Conservation (phyloP, 2,329 filamentous ascomycete species). For the Fusarium agapanthi region DNA sequence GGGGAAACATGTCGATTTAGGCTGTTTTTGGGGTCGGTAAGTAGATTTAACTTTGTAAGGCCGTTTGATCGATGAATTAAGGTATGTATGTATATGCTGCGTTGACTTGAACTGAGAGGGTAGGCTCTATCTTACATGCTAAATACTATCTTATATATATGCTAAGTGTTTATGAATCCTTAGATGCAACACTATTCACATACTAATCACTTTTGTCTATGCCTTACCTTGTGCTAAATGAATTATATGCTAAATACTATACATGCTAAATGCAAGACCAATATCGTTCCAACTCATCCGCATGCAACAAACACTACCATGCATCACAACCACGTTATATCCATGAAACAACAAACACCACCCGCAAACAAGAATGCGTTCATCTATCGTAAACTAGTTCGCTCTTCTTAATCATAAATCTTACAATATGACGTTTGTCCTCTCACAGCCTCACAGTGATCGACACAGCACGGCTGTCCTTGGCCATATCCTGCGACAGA, state of each 20-base stretch:
- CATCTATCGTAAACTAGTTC: background rate
- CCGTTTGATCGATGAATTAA: background rate
- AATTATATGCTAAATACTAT: background rate
- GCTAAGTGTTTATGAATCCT: background rate
- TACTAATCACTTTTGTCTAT: background rate
- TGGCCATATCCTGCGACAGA: constrained; percentile 3
- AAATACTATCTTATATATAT: background rate
- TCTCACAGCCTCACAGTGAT: constrained; percentile 14
- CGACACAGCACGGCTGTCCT: background rate
- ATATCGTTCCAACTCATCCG: background rate
- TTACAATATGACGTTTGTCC: background rate
- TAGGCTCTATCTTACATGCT: background rate
- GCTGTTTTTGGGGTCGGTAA: background rate
- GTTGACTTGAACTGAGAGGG: background rate
- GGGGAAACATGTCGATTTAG: background rate
- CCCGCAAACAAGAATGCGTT: background rate
- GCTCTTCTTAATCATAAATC: background rate
- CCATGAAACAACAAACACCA: constrained; percentile 6
- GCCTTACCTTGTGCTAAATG: background rate
- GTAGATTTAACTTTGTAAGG: background rate
- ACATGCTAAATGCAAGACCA: background rate
- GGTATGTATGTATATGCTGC: background rate
- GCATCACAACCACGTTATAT: background rate
- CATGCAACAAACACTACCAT: background rate
- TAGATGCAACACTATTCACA: background rate